Conservation (phyloP, 805 yeast species). For the Yamadazyma scolyti region DNA sequence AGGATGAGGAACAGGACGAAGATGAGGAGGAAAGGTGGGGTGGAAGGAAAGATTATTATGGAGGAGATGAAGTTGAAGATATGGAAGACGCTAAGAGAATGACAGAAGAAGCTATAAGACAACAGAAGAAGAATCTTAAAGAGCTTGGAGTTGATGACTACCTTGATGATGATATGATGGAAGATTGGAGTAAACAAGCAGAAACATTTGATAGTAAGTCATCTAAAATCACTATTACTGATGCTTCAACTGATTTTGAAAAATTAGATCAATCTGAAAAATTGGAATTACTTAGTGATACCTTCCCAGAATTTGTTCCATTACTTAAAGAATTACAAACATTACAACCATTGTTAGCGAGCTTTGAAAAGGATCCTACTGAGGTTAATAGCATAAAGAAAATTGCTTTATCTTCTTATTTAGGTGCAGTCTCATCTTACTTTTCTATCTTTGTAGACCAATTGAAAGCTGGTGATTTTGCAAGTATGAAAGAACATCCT, state of each 20-base stretch:
- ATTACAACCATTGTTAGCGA: slow-evolving; percentile 16
- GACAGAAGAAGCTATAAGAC: slow-evolving; percentile 83
- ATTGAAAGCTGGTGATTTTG: slow-evolving; percentile 49
- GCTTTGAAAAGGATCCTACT: slow-evolving; percentile 14
- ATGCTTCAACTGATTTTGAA: slow-evolving; percentile 28
- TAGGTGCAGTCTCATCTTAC: slow-evolving; percentile 75
- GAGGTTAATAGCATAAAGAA: slow-evolving; percentile 48
- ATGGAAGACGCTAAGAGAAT: slow-evolving; percentile 74
- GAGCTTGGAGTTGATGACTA: slow-evolving; percentile 64
- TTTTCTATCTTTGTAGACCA: slow-evolving; percentile 68
- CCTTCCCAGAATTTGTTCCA: slow-evolving; percentile 84
- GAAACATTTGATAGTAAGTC: slow-evolving; percentile 40
- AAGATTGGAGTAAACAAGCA: slow-evolving; percentile 67
- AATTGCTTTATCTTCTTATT: slow-evolving; percentile 72
- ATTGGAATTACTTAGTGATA: slow-evolving; percentile 48
- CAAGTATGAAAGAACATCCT: slow-evolving; percentile 75
- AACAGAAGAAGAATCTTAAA: slow-evolving; percentile 70
- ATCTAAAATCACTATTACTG: slow-evolving; percentile 24
- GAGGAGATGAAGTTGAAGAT: slow-evolving; percentile 65
- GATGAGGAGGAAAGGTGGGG: slow-evolving; percentile 41
- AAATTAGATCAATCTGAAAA: slow-evolving; percentile 51
- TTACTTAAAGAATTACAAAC: slow-evolving; percentile 55
- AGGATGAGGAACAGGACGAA: slow-evolving; percentile 22
- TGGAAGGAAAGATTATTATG: slow-evolving; percentile 48
- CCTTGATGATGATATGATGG: slow-evolving; percentile 69